Percentiles rank a stretch among this genome's conserved stretches.
phyloP scores from a whole-genome alignment of 495 filamentous ascomycete species.

The Oidiodendron maius region DNA sequence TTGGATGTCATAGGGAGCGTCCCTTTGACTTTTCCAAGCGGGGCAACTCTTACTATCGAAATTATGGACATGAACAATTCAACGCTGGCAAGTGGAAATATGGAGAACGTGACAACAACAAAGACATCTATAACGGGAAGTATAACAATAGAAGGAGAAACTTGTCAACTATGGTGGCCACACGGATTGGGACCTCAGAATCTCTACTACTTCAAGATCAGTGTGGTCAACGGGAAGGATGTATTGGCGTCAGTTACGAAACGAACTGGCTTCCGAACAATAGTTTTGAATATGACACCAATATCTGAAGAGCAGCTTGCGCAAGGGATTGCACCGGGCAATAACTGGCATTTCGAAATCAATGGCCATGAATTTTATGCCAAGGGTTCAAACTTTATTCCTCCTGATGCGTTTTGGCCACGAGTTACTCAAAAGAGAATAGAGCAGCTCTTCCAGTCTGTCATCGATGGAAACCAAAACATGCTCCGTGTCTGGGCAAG shows the following conservation, averaged over 20 bases:
- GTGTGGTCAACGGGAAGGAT: slow-evolving; percentile 26
- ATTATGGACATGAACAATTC: slow-evolving; percentile 43
- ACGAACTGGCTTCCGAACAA: slow-evolving; percentile 58
- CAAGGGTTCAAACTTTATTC: slow-evolving; percentile 76
- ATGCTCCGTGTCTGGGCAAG: slow-evolving; percentile 66
- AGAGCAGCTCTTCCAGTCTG: slow-evolving; percentile 56
- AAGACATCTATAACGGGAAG: slow-evolving; percentile 40
- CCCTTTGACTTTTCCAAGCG: slow-evolving; percentile 37
- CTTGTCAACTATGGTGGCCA: slow-evolving; percentile 69
- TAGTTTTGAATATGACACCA: slow-evolving; percentile 52
- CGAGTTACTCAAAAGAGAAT: slow-evolving; percentile 50
- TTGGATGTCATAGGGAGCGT: slow-evolving; percentile 50
- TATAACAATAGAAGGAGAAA: slow-evolving; percentile 41
- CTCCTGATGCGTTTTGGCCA: slow-evolving; percentile 62
- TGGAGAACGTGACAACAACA: slow-evolving; percentile 37
- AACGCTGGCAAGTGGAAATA: slow-evolving; percentile 37
- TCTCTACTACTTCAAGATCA: slow-evolving; percentile 52
- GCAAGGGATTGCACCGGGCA: slow-evolving; percentile 54
- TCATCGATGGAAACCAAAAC: slow-evolving; percentile 60
- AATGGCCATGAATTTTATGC: slow-evolving; percentile 67
- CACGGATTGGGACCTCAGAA: slow-evolving; percentile 61
- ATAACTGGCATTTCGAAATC: slow-evolving; percentile 69
- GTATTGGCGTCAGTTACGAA: slow-evolving; percentile 34
- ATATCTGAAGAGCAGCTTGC: slow-evolving; percentile 56
- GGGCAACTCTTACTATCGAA: slow-evolving; percentile 44